A percentile compares a stretch with the other conserved stretches of the same genome.
Evolutionary conservation across 495 filamentous ascomycete genomes (phyloP).

Genomic region (Xanthoparmelia taractica): DNA sequence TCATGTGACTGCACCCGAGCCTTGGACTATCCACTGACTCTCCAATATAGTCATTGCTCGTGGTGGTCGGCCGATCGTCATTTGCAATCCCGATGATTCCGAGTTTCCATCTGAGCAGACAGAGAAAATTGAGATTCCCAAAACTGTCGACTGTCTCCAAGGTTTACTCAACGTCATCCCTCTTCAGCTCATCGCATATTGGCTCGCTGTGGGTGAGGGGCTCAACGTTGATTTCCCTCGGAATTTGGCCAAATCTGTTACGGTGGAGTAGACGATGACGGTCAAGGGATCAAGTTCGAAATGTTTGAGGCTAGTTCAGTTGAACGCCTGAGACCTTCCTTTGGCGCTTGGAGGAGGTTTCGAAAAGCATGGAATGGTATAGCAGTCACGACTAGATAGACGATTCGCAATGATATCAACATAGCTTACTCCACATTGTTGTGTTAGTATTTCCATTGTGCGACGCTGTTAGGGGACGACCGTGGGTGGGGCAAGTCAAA

Average conservation of each 20-base stretch:
- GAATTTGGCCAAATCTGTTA: slow-evolving; percentile 97
- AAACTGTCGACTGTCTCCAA: slow-evolving; percentile 91
- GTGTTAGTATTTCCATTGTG: neutral
- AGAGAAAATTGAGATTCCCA: slow-evolving; percentile 94
- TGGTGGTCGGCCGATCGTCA: slow-evolving; percentile 89
- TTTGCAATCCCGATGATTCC: slow-evolving; percentile 84
- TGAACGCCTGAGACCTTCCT: neutral
- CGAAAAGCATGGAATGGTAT: slow-evolving; percentile 2
- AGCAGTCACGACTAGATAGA: slow-evolving; percentile 9
- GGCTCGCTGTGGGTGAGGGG: slow-evolving; percentile 92
- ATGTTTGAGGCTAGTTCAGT: neutral
- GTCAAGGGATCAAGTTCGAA: neutral
- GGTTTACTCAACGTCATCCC: slow-evolving; percentile 97
- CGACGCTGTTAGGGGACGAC: neutral
- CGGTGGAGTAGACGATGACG: slow-evolving; percentile 54
- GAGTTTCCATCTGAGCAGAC: slow-evolving; percentile 83
- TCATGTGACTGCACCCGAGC: slow-evolving; percentile 24
- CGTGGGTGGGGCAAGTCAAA: no score
- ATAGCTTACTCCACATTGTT: neutral
- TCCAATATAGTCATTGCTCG: slow-evolving; percentile 73
- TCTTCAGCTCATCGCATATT: slow-evolving; percentile 94
- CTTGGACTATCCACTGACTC: slow-evolving; percentile 1
- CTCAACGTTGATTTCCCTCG: slow-evolving; percentile 96
- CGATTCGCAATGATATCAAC: slow-evolving; percentile 2
- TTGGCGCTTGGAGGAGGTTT: neutral